Evolutionary conservation across 768 basidiomycete species (phyloP), one percentile per base, ranked within the genome.

Genomic region (Auricularia sp.): DNA sequence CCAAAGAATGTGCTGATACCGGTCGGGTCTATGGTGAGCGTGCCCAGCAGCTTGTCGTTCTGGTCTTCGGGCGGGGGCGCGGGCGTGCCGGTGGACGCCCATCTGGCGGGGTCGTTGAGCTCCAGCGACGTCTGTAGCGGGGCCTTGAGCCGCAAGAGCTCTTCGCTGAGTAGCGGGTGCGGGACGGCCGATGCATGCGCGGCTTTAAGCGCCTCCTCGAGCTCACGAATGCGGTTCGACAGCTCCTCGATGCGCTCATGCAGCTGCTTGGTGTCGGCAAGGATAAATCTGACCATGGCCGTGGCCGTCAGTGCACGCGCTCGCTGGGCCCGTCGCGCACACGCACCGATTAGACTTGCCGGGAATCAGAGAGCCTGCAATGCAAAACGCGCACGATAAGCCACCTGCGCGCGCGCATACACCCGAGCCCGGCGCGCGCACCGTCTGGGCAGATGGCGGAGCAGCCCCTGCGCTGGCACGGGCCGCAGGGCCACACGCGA

Each of bases 391-490:
- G 34, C 56, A 33, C 29, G 8, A 63, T 53, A 7, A 42, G 39
- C 39, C 29, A 29, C 29, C 12, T 14, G 39, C 66, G 43, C 60
- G 62, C 64, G 64, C 62, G 62, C 33, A 23, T 56, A 62, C 35
- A 63, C 44, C 60, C 64, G 65, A 66, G 39, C 39, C 7, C 39
- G 8, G 39, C 39, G 39, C 61, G 63, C 67, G 56, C 67, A 86
- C 89, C 89, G 64, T 86, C 83, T n/a, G 89, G 89, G 74, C 89
- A 91, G 64, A 91, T 87, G 18, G 83, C 77, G 29, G 83, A 84
- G 70, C 88, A 91, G 39, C 89, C 89, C 70, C 88, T 79, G 64
- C 86, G 86, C 29, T 83, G 82, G 70, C 90, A 91, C 72, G 84
- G 90, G 74, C 87, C 86, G 74, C 89, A 91, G 11, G 89, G 89